phyloP scores from a whole-genome alignment of 1,139 yeast genomes.

The Citeromyces siamensis region DNA sequence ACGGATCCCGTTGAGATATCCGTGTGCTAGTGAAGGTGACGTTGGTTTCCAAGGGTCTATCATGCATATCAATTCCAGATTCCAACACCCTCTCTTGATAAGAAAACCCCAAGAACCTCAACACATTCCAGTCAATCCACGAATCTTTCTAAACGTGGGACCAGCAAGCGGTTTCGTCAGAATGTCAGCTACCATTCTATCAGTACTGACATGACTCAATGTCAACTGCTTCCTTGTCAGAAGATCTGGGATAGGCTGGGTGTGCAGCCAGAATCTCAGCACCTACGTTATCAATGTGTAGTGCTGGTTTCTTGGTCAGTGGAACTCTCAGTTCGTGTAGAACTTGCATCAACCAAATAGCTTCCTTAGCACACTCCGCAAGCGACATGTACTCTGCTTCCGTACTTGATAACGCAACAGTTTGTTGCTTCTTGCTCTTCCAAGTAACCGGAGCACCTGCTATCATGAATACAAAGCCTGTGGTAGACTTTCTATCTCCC shows the following conservation, averaged over 20 bases:
- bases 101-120: neutral
- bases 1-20: no score
- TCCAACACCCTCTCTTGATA: conserved; percentile 2
- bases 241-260: conserved; percentile 7
- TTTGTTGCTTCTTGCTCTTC: conserved; percentile 2
- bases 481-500: conserved; percentile 8
- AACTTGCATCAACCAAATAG: conserved; percentile 5
- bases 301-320: conserved; percentile 1
- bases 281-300: conserved; percentile 9
- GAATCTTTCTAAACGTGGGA: conserved; percentile 4
- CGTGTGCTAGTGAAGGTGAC: no score
- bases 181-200: conserved; percentile 6
- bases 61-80: neutral
- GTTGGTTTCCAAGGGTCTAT: no score
- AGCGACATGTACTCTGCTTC: conserved; percentile 9
- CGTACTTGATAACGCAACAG: conserved; percentile 7
- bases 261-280: conserved; percentile 9
- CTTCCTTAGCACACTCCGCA: conserved; percentile 7
- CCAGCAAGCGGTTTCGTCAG: conserved; percentile 6
- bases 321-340: neutral
- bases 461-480: conserved; percentile 9
- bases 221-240: conserved; percentile 2
- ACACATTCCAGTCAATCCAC: neutral
- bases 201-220: conserved; percentile 4
- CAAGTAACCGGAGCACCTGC: conserved; percentile 2